Evolutionary conservation across 345 rosid species (phyloP), one percentile per base, ranked within the genome.

Genomic region (Pseudoturritis turrita): DNA sequence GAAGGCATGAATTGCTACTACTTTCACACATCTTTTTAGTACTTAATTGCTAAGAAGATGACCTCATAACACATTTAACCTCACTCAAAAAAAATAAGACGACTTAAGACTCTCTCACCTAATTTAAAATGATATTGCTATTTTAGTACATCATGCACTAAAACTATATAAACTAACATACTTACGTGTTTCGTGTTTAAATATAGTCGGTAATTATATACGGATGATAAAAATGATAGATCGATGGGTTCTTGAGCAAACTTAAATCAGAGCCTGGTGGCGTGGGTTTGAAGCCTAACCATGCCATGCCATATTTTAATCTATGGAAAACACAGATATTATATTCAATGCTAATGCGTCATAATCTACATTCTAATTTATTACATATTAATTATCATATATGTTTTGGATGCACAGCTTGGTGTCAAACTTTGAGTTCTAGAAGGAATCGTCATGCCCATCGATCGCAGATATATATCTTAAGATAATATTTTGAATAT

Each of bases 261-360:
- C 44, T 44, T 56, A 36, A 39, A 68, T 68, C 55, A 58, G 47
- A 47, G n/a, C 47, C 50, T 37, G 6, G n/a, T 70, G 50, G 74
- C 74, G 67, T 70, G 74, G 59, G 50, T 58, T 70, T 70, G 40
- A 59, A 70, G 50, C 51, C 74, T 58, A 47, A 47, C 43, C 75
- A 60, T 71, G 68, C 68, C 67, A 60, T 60, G 58, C 46, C 55
- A 43, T 56, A 43, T 46, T 47, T 58, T 15, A 33, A 33, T 41
- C 14, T 54, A 41, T 68, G 61, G 39, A 12, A 12, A 53, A 10
- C 45, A 12, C 15, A 0, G 4, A 39, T 19, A 35, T 57, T 35
- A 35, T 18, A 18, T 57, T 33, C 43, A 35, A 33, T 33, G 44
- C 41, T 33, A 55, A 25, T 10, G 43, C 14, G 28, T 54, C 51